These are phyloP conservation scores for Limtongia smithiae DNA, from an alignment of 805 yeast genomes.

Conservation along the genomic window DNA sequence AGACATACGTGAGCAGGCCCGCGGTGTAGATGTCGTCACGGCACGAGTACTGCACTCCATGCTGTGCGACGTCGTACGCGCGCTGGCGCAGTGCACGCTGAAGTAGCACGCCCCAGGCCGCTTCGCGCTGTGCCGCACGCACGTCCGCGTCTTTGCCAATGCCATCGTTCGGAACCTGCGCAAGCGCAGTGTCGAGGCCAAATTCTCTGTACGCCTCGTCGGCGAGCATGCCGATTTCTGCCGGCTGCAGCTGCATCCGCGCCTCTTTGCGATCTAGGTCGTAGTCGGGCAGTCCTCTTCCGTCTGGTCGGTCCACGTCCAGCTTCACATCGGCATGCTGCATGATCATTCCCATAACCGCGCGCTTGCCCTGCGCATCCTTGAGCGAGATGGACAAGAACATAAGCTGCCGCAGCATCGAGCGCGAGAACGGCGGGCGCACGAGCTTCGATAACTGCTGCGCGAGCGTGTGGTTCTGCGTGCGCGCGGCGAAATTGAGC, in stretches of 20 bases:
- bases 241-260: constrained; percentile 5
- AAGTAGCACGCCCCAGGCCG: constrained; percentile 12
- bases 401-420: constrained; percentile 11
- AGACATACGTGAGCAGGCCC: constrained; percentile 5
- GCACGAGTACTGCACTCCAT: neutral
- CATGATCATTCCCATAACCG: neutral
- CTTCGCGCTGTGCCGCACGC: neutral
- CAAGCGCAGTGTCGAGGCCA: constrained; percentile 8
- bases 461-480: constrained; percentile 11
- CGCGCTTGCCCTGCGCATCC: neutral
- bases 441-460: constrained; percentile 5
- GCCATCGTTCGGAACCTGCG: neutral
- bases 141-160: neutral
- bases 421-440: constrained; percentile 8
- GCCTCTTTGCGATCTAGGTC: too few species aligned
- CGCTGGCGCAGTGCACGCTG: constrained; percentile 1
- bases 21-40: constrained; percentile 6
- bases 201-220: constrained; percentile 3
- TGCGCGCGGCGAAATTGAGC: constrained; percentile 19
- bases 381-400: constrained; percentile 1
- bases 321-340: neutral
- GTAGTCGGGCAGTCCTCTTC: too few species aligned
- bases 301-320: neutral
- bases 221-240: constrained; percentile 12
- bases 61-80: constrained; percentile 2